These are phyloP conservation scores for Fusarium sp. DNA, from an alignment of 2,329 filamentous ascomycete species.

Conservation along the genomic window DNA sequence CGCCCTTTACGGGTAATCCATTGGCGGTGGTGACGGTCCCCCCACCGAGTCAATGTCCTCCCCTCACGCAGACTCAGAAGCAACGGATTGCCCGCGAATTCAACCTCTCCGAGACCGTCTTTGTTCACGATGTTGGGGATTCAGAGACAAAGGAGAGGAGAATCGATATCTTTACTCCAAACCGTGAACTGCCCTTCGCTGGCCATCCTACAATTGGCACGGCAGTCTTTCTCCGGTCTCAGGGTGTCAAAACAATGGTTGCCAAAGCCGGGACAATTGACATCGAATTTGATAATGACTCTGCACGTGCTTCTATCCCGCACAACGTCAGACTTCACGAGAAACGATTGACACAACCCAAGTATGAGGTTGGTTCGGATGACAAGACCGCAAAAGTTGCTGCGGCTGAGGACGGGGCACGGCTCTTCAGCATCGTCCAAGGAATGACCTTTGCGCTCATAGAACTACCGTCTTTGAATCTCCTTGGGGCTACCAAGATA, in stretches of 20 bases:
- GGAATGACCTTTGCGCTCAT: conserved; percentile 78
- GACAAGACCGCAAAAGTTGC: conserved; percentile 39
- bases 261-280: conserved; percentile 67
- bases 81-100: conserved; percentile 70
- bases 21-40: conserved; percentile 68
- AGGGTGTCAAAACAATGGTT: conserved; percentile 54
- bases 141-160: conserved; percentile 45
- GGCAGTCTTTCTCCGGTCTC: conserved; percentile 58
- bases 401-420: conserved; percentile 54
- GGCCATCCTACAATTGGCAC: conserved; percentile 70
- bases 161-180: conserved; percentile 68
- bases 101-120: conserved; percentile 71
- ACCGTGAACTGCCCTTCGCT: conserved; percentile 68
- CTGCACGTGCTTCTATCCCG: conserved; percentile 70
- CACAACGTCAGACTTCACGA: conserved; percentile 72
- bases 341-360: conserved; percentile 47
- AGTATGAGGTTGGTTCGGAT: conserved; percentile 17
- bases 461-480: conserved; percentile 68
- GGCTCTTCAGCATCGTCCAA: conserved; percentile 71
- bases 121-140: conserved; percentile 61
- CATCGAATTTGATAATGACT: conserved; percentile 50
- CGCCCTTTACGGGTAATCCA: conserved; percentile 65
- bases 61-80: conserved; percentile 60
- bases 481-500: conserved; percentile 59
- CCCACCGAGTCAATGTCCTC: conserved; percentile 38